Percentiles rank a stretch among this genome's conserved stretches.
These are phyloP conservation scores for Neonectria neomacrospora DNA, from an alignment of 2,329 filamentous ascomycete species.

Conservation along the genomic window DNA sequence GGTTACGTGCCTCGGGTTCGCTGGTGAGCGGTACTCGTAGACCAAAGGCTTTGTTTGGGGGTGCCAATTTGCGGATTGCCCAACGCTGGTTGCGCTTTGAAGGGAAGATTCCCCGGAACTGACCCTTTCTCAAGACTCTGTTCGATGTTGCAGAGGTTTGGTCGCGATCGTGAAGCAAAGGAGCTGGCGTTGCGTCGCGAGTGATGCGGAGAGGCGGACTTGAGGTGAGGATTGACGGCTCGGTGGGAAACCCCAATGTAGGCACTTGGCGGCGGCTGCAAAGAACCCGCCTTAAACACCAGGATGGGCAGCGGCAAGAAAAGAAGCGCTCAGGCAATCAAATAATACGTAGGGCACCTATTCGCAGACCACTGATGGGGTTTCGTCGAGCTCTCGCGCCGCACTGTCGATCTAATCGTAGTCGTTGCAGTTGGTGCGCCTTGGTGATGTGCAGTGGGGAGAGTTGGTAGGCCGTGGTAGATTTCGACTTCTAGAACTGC, in stretches of 20 bases:
- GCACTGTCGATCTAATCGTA: constrained; percentile 29
- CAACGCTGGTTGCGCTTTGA: neutral
- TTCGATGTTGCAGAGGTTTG: neutral
- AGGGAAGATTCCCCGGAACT: neutral
- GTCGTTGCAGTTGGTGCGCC: constrained; percentile 35
- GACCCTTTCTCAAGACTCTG: neutral
- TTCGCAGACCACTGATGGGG: constrained; percentile 2
- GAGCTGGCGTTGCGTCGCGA: neutral
- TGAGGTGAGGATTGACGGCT: constrained; percentile 4
- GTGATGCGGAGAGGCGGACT: constrained; percentile 19
- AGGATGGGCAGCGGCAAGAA: constrained; percentile 21
- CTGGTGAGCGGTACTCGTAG: constrained; percentile 6
- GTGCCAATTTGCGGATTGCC: constrained; percentile 8
- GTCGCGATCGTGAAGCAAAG: constrained; percentile 1
- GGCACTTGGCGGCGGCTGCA: constrained; percentile 27
- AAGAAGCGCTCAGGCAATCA: constrained; percentile 18
- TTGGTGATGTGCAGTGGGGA: constrained; percentile 52
- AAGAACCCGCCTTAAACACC: constrained; percentile 14
- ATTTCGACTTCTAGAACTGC: constrained; percentile 46
- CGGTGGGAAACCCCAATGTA: constrained; percentile 3
- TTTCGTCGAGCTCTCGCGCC: constrained; percentile 23
- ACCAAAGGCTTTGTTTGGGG: constrained; percentile 20
- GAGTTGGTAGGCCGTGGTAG: constrained; percentile 49
- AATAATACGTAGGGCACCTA: constrained; percentile 23
- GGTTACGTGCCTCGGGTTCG: constrained; percentile 23